phyloP scores from a whole-genome alignment of 73 alveolate genomes.

The Tetrahymena thermophila region DNA sequence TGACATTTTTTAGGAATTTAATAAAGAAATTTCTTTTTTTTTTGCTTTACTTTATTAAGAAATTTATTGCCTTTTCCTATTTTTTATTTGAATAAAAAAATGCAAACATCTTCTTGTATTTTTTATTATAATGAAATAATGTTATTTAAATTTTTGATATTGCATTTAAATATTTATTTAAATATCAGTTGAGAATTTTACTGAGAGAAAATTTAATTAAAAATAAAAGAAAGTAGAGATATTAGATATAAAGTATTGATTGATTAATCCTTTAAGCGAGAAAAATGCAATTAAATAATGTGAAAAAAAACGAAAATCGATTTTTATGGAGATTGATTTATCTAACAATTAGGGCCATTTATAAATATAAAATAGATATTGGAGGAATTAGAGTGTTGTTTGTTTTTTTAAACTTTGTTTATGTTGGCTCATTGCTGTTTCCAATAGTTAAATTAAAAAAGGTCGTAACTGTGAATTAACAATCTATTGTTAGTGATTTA shows the following conservation, averaged over 20 bases:
- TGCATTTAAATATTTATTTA: not conserved
- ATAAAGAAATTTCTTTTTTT: not conserved
- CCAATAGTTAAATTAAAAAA: not conserved
- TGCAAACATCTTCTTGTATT: no score
- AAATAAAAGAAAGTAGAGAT: not conserved
- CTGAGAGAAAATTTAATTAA: not conserved
- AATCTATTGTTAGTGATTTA: not conserved
- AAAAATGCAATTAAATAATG: not conserved
- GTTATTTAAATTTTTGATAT: no score
- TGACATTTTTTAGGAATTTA: not conserved
- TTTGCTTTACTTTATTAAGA: no score
- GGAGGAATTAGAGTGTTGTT: not conserved
- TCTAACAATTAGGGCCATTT: not conserved
- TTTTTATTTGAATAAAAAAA: no score
- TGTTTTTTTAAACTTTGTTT: not conserved
- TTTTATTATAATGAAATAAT: no score
- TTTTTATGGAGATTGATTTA: not conserved
- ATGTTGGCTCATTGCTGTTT: not conserved
- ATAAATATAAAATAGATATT: not conserved
- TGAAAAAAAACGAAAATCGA: not conserved
- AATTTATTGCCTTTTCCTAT: no score
- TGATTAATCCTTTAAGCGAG: not conserved
- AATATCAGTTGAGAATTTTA: not conserved
- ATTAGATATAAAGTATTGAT: no score
- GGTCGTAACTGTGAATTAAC: not conserved